phyloP scores from a whole-genome alignment of 2,329 filamentous ascomycete species.

The Paracoccidioides lutzii region DNA sequence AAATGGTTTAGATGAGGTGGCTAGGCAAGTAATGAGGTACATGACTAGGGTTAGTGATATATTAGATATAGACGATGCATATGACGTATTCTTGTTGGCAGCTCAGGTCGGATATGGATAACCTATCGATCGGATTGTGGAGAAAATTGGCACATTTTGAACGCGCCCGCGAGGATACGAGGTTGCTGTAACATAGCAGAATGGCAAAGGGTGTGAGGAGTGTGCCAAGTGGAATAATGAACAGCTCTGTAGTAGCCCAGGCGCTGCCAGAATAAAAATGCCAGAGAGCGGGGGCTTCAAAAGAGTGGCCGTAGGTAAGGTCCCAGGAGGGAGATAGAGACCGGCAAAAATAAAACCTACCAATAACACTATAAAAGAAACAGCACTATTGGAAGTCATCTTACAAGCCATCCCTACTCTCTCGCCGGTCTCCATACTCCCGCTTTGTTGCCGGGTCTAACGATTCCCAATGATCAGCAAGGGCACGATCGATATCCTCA shows the following conservation, averaged over 20 bases:
- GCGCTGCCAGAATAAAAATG: not conserved
- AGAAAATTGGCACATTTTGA: too few species aligned
- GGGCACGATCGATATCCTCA: constrained; percentile 10
- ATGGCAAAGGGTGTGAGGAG: not conserved
- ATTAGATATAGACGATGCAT: not conserved
- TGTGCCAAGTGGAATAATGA: not conserved
- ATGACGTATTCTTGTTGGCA: too few species aligned
- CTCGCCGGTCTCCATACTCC: constrained; percentile 10
- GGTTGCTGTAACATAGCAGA: not conserved
- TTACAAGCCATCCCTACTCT: not conserved
- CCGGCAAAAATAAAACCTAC: not conserved
- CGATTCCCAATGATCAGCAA: constrained; percentile 11
- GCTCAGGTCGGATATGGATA: too few species aligned
- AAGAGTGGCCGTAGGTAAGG: not conserved
- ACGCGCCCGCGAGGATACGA: too few species aligned
- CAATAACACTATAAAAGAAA: constrained; percentile 1
- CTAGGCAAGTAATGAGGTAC: not conserved
- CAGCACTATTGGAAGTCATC: not conserved
- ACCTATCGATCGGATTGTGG: too few species aligned
- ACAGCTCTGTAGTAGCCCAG: not conserved
- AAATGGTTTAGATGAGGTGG: not conserved
- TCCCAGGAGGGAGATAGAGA: not conserved
- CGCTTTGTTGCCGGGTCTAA: constrained; percentile 22
- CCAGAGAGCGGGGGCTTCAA: not conserved
- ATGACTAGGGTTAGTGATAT: not conserved